phyloP scores from a whole-genome alignment of 306 rosid species.

The Argentina anserina region DNA sequence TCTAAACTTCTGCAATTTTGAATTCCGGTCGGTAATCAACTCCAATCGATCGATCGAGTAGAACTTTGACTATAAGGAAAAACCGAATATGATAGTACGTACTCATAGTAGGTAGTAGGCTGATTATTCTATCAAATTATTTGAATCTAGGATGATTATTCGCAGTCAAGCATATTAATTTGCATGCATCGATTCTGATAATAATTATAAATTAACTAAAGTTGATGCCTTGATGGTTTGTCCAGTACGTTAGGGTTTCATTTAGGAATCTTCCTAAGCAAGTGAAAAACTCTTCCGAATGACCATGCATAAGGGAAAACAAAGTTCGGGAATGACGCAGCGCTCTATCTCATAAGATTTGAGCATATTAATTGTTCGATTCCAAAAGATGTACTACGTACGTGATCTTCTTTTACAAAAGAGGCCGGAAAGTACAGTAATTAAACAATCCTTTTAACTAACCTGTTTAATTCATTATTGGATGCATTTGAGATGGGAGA shows the following conservation, averaged over 20 bases:
- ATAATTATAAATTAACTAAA: not conserved
- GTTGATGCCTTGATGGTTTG: not conserved
- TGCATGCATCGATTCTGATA: not conserved
- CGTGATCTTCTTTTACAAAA: too few species aligned
- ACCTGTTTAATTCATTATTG: too few species aligned
- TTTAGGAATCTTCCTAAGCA: not conserved
- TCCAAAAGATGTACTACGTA: not conserved
- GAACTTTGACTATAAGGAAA: not conserved
- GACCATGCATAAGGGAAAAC: not conserved
- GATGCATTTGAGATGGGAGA: too few species aligned
- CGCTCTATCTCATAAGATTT: not conserved
- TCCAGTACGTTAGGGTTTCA: slow-evolving; percentile 1
- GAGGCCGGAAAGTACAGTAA: too few species aligned
- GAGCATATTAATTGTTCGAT: not conserved
- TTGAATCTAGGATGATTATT: not conserved
- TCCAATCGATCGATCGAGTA: too few species aligned
- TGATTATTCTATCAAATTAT: too few species aligned
- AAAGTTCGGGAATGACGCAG: not conserved
- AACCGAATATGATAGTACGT: too few species aligned
- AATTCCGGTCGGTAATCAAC: not conserved
- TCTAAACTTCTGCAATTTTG: not conserved
- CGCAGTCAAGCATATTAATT: not conserved
- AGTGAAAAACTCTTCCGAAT: not conserved
- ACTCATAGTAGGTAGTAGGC: too few species aligned
- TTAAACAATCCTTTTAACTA: too few species aligned